Evolutionary conservation across 352 stramenopile species (phyloP).

Genomic region (Phytopythium delawarense): DNA sequence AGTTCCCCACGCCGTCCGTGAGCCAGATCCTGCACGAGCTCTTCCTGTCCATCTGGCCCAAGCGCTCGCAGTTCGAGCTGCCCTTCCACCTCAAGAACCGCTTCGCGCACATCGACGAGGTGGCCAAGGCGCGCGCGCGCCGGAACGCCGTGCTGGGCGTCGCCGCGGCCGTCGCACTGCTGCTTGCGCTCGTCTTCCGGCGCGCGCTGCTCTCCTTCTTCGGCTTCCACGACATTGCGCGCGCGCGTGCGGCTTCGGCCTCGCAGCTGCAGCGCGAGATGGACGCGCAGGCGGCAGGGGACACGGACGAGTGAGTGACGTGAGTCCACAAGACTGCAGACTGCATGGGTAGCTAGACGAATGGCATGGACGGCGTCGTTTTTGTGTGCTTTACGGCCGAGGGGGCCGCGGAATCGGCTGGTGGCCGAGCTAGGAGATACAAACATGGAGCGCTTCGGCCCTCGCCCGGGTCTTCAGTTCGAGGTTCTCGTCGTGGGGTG

Average conservation of each 20-base stretch:
- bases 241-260: conserved; percentile 54
- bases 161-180: conserved; percentile 25
- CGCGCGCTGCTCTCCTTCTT: conserved; percentile 48
- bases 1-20: conserved; percentile 75
- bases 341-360: background rate
- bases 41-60: conserved; percentile 91
- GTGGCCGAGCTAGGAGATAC: background rate
- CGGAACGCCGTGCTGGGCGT: conserved; percentile 35
- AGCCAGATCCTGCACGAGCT: conserved; percentile 89
- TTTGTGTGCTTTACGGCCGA: background rate
- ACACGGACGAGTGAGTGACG: conserved; percentile 2
- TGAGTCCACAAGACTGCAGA: background rate
- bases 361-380: background rate
- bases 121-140: conserved; percentile 42
- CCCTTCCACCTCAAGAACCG: conserved; percentile 84
- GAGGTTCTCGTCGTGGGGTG: background rate
- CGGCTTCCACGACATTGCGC: conserved; percentile 65
- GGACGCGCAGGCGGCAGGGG: conserved; percentile 11
- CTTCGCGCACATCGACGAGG: conserved; percentile 82
- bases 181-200: conserved; percentile 53
- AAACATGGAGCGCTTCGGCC: conserved; percentile 1
- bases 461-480: background rate
- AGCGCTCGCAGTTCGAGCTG: conserved; percentile 90
- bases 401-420: background rate
- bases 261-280: conserved; percentile 52